These are phyloP conservation scores for Spizellomyces punctatus DNA, from an alignment of 192 early-diverging fungal genomes.

Conservation along the genomic window DNA sequence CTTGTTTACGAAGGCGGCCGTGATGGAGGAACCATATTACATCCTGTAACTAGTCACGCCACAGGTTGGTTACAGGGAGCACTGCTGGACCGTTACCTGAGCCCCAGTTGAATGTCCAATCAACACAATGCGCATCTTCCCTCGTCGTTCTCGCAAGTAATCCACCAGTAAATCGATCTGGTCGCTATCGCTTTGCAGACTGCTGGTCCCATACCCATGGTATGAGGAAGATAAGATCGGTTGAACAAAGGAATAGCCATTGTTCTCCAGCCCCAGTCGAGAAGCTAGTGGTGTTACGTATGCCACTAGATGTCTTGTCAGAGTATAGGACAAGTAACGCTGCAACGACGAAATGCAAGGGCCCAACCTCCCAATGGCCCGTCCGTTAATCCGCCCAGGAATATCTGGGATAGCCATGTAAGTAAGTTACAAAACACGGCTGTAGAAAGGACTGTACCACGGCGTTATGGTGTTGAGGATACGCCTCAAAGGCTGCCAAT, in stretches of 20 bases:
- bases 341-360: not conserved
- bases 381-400: constrained; percentile 3
- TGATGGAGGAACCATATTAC: not conserved
- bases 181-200: not conserved
- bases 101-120: constrained; percentile 16
- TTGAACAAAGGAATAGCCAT: not conserved
- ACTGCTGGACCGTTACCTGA: not conserved
- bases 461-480: not conserved
- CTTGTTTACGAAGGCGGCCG: not conserved
- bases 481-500: not conserved
- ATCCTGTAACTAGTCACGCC: not conserved
- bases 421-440: not conserved
- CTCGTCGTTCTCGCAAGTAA: not conserved
- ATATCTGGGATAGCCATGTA: not conserved
- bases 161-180: not conserved
- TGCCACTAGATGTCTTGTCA: too few relatives aligned
- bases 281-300: too few relatives aligned
- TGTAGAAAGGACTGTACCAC: not conserved
- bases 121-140: not conserved
- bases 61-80: too few relatives aligned
- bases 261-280: not conserved
- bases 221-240: not conserved
- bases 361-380: not conserved
- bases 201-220: not conserved
- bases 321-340: not conserved